Base-by-base conservation (phyloP, 352 stramenopile species). In the Aphanomyces invadans region DNA sequence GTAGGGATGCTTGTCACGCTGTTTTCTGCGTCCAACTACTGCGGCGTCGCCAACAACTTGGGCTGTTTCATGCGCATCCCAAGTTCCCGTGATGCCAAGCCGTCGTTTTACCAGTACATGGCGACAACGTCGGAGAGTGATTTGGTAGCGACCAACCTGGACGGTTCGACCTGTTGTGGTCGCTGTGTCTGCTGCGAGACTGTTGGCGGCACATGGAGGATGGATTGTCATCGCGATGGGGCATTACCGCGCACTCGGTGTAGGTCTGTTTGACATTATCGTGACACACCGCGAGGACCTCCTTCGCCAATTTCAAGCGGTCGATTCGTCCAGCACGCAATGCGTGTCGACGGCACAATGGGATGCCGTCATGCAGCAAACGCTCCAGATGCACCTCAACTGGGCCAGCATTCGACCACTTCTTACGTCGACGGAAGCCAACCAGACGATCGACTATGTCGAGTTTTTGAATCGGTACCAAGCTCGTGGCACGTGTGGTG, bases 81-180 rank as follows among this genome's bases (percentile, higher is more conserved):
- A 23, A 76, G 77, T 23, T 79, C 78, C 42, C 70, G 52, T n/a
- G 74, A 79, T 32, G 80, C 79, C 42, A 93, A 91, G 65, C 85
- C 85, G 11, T 83, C 81, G 3, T 93, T 93, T 64, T 91, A 91
- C 71, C 85, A 93, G 76, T 93, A 91, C 70, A 93, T 92, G 82
- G 85, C 85, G 9, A 91, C 77, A 29, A 77, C 77, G 11, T 81
- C 89, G 68, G 84, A 81, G 60, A 83, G 80, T 17, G 83, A 94
- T 48, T 88, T 92, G 74, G 85, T 71, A 3, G 73, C 90, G 21
- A 86, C 83, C 52, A 94, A 94, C 69, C 67, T 94, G 33, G 85
- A 94, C 57, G 83, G 49, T 57, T 38, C 0, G 49, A 1, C 0
- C 4, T 33, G 7, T 29, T 15, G 4, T 32, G 19, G 19, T 38